phyloP scores from a whole-genome alignment of 768 basidiomycete genomes.

The Mycena polygramma region DNA sequence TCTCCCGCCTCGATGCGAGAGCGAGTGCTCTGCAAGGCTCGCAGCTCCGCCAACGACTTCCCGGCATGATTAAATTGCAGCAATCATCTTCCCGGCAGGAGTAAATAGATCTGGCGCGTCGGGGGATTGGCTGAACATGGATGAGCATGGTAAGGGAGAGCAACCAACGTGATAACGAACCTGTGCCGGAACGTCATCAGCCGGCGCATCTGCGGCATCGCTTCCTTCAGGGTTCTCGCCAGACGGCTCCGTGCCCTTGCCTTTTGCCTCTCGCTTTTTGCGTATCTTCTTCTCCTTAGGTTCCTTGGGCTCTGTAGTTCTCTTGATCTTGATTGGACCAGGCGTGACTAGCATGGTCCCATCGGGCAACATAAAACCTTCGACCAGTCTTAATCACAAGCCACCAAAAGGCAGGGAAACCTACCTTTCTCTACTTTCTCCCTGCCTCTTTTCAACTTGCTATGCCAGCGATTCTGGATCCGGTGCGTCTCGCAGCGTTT shows the following conservation, averaged over 20 bases:
- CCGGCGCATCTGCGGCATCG: not conserved
- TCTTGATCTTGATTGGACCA: slow-evolving; percentile 26
- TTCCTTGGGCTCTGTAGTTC: slow-evolving; percentile 18
- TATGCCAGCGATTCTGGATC: slow-evolving; percentile 67
- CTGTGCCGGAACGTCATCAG: slow-evolving; percentile 1
- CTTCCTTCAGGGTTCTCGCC: not conserved
- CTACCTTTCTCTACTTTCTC: slow-evolving; percentile 59
- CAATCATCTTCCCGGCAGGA: slow-evolving; percentile 56
- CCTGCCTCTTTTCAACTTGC: slow-evolving; percentile 63
- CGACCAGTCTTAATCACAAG: no score
- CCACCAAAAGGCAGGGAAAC: no score
- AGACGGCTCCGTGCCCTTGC: not conserved
- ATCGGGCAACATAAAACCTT: slow-evolving; percentile 41
- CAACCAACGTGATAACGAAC: slow-evolving; percentile 20
- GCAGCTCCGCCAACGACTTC: slow-evolving; percentile 63
- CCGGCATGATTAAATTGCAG: slow-evolving; percentile 57
- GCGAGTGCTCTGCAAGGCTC: slow-evolving; percentile 55
- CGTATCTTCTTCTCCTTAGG: slow-evolving; percentile 31
- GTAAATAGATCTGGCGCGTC: slow-evolving; percentile 35
- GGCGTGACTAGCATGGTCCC: slow-evolving; percentile 33
- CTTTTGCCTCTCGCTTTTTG: slow-evolving; percentile 3
- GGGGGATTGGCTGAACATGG: not conserved
- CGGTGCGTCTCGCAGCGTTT: slow-evolving; percentile 70
- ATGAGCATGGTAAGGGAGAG: not conserved
- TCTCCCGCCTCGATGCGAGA: slow-evolving; percentile 48